Evolutionary conservation across 805 yeast species (phyloP).

Genomic region (Candida patagonica): DNA sequence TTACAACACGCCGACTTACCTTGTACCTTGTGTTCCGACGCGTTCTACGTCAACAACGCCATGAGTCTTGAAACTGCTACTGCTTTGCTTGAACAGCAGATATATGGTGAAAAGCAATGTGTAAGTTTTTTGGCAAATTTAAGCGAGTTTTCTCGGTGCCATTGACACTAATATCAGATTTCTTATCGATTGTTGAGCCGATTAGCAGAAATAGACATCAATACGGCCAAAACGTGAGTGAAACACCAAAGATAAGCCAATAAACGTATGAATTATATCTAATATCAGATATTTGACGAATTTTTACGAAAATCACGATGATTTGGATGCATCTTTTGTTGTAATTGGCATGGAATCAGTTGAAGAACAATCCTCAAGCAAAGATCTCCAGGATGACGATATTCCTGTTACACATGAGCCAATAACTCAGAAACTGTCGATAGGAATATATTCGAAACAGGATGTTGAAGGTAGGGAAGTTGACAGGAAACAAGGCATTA

Average conservation of each 20-base stretch:
- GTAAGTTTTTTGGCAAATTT: background rate
- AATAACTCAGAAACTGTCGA: background rate
- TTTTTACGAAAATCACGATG: constrained; percentile 11
- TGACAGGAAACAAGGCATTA: background rate
- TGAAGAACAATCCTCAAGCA: background rate
- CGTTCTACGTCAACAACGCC: too few relatives aligned
- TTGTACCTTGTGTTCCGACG: too few relatives aligned
- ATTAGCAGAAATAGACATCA: constrained; percentile 11
- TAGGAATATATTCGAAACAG: constrained; percentile 2
- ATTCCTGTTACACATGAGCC: background rate
- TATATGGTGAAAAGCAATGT: constrained; percentile 3
- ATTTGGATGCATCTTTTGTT: constrained; percentile 11
- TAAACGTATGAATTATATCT: background rate
- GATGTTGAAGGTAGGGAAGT: constrained; percentile 7
- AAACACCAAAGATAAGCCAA: background rate
- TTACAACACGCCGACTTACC: too few relatives aligned
- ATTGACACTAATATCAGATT: background rate
- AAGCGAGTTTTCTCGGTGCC: background rate
- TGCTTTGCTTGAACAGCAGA: background rate
- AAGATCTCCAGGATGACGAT: background rate
- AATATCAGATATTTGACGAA: constrained; percentile 10
- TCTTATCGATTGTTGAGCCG: constrained; percentile 16
- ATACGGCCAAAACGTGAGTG: constrained; percentile 16
- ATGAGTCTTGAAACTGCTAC: constrained; percentile 1
- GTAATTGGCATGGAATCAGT: constrained; percentile 8